Percentiles rank a stretch among this genome's conserved stretches.
Conservation (phyloP, 163 green algal species). For the Scenedesmus sp. region DNA sequence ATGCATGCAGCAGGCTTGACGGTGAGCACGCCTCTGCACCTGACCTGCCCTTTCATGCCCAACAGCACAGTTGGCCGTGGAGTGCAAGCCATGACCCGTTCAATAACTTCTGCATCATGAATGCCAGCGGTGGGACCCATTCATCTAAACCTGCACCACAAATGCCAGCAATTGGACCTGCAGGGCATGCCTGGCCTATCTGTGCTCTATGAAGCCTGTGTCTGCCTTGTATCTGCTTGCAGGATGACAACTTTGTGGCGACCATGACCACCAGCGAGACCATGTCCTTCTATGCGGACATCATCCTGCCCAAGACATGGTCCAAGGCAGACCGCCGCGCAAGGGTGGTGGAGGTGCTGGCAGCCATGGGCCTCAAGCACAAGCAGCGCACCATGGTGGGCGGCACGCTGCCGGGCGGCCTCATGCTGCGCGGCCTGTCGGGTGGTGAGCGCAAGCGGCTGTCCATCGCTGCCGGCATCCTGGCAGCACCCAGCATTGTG, state of each 20-base stretch:
- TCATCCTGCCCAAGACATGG: conserved; percentile 51
- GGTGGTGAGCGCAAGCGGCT: conserved; percentile 93
- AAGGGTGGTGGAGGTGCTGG: conserved; percentile 60
- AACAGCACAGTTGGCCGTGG: too few relatives aligned
- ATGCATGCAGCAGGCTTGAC: too few relatives aligned
- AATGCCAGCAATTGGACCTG: background rate
- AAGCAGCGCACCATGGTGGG: conserved; percentile 55
- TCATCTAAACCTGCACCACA: too few relatives aligned
- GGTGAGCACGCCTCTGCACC: too few relatives aligned
- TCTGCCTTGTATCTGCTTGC: conserved; percentile 15
- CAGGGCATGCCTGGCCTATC: background rate
- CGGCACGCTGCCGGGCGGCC: conserved; percentile 59
- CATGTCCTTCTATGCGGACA: conserved; percentile 59
- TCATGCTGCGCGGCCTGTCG: conserved; percentile 61
- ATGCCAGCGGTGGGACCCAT: too few relatives aligned
- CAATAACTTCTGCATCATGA: too few relatives aligned
- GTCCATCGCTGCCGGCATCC: conserved; percentile 79
- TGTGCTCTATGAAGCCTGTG: background rate
- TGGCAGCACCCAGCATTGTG: conserved; percentile 73
- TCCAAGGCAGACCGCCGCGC: conserved; percentile 5
- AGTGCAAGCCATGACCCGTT: too few relatives aligned
- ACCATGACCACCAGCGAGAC: conserved; percentile 70
- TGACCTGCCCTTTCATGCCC: too few relatives aligned
- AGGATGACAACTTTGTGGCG: conserved; percentile 76
- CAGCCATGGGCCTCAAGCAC: conserved; percentile 63